These are phyloP conservation scores for Fusarium sp. DNA, from an alignment of 2,329 filamentous ascomycete genomes.

Conservation along the genomic window DNA sequence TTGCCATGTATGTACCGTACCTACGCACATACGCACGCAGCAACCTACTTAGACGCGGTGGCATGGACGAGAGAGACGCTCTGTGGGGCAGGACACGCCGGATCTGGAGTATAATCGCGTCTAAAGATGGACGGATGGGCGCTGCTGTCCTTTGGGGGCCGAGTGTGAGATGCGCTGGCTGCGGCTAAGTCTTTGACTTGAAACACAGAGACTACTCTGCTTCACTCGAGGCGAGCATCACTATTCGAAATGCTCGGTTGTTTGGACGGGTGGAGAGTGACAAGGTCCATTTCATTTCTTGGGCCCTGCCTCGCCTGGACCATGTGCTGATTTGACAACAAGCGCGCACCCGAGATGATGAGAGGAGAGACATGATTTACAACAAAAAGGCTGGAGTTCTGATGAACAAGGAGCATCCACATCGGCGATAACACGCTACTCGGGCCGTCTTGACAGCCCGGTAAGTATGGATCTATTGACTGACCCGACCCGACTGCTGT, in stretches of 20 bases:
- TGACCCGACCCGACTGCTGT: background rate
- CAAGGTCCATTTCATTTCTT: conserved; percentile 1
- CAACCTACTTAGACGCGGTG: background rate
- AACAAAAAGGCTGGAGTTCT: background rate
- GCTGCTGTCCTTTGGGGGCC: background rate
- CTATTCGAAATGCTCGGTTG: background rate
- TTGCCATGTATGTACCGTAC: background rate
- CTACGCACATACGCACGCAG: background rate
- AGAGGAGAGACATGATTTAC: background rate
- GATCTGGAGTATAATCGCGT: background rate
- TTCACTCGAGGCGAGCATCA: conserved; percentile 1
- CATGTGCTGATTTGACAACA: conserved; percentile 23
- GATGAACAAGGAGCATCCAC: background rate
- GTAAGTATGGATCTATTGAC: background rate
- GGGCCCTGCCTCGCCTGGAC: conserved; percentile 6
- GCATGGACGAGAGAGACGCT: background rate
- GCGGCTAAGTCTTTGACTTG: background rate
- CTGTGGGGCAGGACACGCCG: background rate
- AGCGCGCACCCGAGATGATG: conserved; percentile 17
- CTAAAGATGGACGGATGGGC: background rate
- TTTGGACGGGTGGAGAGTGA: conserved; percentile 2
- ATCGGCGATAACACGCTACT: background rate
- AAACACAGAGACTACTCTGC: background rate
- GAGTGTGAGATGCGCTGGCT: background rate
- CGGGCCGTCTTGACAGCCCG: background rate